Conservation (phyloP, 257 asterid genomes). For the Nicotiana otophora region DNA sequence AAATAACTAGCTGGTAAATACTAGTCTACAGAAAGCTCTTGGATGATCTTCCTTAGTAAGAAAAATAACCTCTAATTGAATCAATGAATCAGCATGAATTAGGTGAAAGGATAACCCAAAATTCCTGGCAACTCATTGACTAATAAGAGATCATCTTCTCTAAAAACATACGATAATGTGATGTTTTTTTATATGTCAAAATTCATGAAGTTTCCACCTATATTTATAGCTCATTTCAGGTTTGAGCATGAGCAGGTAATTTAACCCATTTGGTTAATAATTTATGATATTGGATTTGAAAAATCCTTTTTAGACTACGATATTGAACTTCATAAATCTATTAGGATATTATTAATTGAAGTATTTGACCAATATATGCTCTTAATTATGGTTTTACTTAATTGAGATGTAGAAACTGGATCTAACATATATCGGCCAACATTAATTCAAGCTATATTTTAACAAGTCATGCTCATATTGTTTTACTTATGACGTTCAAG, state of each 20-base stretch:
- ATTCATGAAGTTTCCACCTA: neutral
- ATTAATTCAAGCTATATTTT: no score
- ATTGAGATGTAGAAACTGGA: no score
- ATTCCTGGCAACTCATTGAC: neutral
- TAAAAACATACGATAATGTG: neutral
- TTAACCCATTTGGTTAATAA: neutral
- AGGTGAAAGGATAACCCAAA: neutral
- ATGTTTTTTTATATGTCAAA: neutral
- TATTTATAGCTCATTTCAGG: neutral
- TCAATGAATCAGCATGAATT: neutral
- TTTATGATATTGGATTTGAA: neutral
- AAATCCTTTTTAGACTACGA: neutral
- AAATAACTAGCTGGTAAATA: no score
- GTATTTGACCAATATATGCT: no score
- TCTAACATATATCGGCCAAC: no score
- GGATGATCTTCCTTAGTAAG: no score
- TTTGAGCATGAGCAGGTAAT: neutral
- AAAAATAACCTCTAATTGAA: neutral
- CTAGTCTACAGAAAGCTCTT: no score
- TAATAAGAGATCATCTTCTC: neutral
- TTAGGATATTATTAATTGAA: no score
- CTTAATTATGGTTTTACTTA: no score
- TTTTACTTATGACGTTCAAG: no score
- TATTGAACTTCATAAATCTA: no score
- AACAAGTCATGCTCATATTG: no score